These are phyloP conservation scores for Narthecium ossifragum DNA, from an alignment of 106 monocot genomes.

Conservation along the genomic window DNA sequence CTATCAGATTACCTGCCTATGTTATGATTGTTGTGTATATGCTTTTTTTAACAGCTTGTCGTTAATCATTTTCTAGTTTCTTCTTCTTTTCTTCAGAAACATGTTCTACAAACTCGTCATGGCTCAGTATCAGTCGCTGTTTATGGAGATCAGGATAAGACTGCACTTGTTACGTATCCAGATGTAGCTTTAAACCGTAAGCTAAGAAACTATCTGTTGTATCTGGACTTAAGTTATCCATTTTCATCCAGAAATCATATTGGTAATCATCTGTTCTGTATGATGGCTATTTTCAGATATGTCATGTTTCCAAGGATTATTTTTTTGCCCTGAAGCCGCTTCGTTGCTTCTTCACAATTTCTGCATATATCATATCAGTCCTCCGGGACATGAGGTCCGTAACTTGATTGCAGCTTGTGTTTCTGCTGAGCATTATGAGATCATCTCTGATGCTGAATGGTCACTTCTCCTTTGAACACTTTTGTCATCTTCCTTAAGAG, in stretches of 20 bases:
- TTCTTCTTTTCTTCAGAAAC: slow-evolving; percentile 52
- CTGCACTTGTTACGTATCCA: slow-evolving; percentile 58
- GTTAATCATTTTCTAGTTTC: too few species aligned
- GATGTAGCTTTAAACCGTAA: slow-evolving; percentile 68
- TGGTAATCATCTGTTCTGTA: too few species aligned
- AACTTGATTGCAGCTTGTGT: slow-evolving; percentile 4
- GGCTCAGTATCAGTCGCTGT: slow-evolving; percentile 47
- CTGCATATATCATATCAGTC: slow-evolving; percentile 81
- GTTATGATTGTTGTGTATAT: too few species aligned
- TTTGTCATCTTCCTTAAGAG: slow-evolving; percentile 46
- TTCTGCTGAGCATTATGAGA: not conserved
- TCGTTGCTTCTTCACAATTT: slow-evolving; percentile 83
- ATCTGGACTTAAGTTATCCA: too few species aligned
- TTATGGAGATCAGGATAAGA: slow-evolving; percentile 61
- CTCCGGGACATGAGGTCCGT: slow-evolving; percentile 91
- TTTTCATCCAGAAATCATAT: not conserved
- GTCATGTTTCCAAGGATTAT: slow-evolving; percentile 88
- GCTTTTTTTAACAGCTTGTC: too few species aligned
- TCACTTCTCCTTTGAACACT: not conserved
- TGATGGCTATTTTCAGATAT: slow-evolving; percentile 40
- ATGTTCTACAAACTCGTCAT: slow-evolving; percentile 40
- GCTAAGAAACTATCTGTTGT: too few species aligned
- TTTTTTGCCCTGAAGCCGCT: slow-evolving; percentile 63
- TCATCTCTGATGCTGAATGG: not conserved
- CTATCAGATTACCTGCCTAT: too few species aligned